Evolutionary conservation across 495 filamentous ascomycete species (phyloP).

Genomic region (Neurospora sp.): DNA sequence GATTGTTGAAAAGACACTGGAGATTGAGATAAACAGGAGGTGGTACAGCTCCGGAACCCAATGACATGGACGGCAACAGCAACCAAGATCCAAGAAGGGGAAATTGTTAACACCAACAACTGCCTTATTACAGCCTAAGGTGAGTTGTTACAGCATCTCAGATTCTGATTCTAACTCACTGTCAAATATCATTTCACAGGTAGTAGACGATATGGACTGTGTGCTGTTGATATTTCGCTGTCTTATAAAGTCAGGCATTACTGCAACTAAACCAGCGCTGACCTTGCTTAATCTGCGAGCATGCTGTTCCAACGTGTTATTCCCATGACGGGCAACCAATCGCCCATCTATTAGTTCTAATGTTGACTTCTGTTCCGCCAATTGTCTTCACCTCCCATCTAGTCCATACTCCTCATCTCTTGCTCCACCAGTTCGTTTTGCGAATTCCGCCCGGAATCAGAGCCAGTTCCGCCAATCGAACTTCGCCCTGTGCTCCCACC

Average conservation of each 20-base stretch:
- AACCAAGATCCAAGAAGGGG: background rate
- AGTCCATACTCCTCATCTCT: conserved; percentile 26
- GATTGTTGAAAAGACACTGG: background rate
- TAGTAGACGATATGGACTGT: background rate
- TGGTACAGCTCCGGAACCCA: background rate
- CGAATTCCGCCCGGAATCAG: background rate
- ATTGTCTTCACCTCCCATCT: background rate
- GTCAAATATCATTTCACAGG: background rate
- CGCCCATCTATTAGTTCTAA: background rate
- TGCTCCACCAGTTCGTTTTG: conserved; percentile 11
- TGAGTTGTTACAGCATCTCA: background rate
- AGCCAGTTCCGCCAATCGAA: background rate
- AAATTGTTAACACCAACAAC: background rate
- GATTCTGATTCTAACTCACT: background rate
- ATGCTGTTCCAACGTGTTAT: background rate
- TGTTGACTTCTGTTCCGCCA: background rate
- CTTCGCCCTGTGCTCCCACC: conserved; percentile 6
- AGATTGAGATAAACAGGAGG: background rate
- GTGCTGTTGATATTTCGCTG: background rate
- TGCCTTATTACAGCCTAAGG: background rate
- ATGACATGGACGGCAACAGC: background rate
- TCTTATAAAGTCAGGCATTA: background rate
- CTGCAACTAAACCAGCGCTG: background rate
- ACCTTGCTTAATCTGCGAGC: background rate
- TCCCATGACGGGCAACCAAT: background rate